Percentiles rank a stretch among this genome's conserved stretches.
Conservation (phyloP, 805 yeast species). For the Ascoidea tarda region DNA sequence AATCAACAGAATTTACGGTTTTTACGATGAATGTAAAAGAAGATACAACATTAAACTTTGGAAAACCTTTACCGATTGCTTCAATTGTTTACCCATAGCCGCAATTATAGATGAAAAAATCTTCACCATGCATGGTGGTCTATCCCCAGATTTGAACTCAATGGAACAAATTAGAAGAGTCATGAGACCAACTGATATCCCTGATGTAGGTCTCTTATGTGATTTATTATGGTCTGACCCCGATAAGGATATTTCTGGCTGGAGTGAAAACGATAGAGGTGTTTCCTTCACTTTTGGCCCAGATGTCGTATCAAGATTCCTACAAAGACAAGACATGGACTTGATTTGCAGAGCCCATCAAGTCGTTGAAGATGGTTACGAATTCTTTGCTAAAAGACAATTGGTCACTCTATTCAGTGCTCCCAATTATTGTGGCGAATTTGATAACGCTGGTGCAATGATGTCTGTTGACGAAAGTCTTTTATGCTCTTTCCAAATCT, state of each 20-base stretch:
- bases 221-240: constrained; percentile 98
- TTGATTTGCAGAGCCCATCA: constrained; percentile 97
- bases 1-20: constrained; percentile 94
- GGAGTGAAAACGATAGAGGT: constrained; percentile 99
- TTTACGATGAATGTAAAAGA: constrained; percentile 97
- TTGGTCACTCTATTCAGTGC: constrained; percentile 92
- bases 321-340: constrained; percentile 97
- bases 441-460: constrained; percentile 99
- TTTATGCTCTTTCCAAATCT: constrained; percentile 89
- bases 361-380: constrained; percentile 98
- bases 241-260: constrained; percentile 94
- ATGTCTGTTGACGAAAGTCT: constrained; percentile 97
- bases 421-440: constrained; percentile 98
- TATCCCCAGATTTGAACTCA: constrained; percentile 91
- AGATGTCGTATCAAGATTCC: constrained; percentile 89
- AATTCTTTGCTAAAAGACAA: constrained; percentile 91
- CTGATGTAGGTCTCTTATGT: constrained; percentile 93
- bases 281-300: constrained; percentile 99
- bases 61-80: constrained; percentile 98
- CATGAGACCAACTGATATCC: constrained; percentile 98
- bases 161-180: constrained; percentile 99
- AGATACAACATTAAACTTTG: constrained; percentile 96
- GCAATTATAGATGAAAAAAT: constrained; percentile 97
- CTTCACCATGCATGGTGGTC: constrained; percentile 98
- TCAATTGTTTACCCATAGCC: constrained; percentile 96